Evolutionary conservation across 2,329 filamentous ascomycete genomes (phyloP).

Genomic region (Hypoxylon sp.): DNA sequence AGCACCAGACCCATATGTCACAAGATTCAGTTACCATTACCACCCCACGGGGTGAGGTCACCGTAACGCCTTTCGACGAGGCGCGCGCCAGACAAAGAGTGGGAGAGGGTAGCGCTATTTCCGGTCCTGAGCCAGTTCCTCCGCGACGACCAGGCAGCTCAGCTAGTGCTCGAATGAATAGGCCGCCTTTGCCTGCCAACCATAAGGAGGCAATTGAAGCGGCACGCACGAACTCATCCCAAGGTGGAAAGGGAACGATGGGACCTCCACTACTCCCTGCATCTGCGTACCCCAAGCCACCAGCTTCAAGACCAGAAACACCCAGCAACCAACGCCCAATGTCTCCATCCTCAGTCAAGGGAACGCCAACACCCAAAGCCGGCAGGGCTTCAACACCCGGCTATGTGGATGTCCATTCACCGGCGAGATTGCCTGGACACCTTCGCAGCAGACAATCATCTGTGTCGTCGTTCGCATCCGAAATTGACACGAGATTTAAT

Average conservation of each 20-base stretch:
- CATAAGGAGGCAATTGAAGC: constrained; percentile 89
- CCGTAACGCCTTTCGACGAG: constrained; percentile 48
- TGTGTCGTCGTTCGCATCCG: constrained; percentile 94
- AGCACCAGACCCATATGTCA: constrained; percentile 60
- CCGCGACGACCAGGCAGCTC: constrained; percentile 77
- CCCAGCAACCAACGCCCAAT: constrained; percentile 64
- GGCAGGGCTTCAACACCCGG: constrained; percentile 60
- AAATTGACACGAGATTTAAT: constrained; percentile 92
- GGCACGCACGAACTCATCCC: constrained; percentile 71
- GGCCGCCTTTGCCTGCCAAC: constrained; percentile 83
- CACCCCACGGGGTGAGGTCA: constrained; percentile 36
- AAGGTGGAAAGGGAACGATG: constrained; percentile 71
- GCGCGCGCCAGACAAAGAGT: constrained; percentile 55
- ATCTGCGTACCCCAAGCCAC: constrained; percentile 69
- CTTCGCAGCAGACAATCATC: constrained; percentile 78
- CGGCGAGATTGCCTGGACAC: constrained; percentile 55
- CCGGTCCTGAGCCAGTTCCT: constrained; percentile 54
- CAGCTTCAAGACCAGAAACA: constrained; percentile 68
- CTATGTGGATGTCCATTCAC: constrained; percentile 62
- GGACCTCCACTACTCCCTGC: constrained; percentile 87
- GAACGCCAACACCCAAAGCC: constrained; percentile 70
- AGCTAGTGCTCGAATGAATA: constrained; percentile 69
- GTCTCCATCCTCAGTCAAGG: constrained; percentile 64
- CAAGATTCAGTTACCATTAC: constrained; percentile 44
- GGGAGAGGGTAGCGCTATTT: constrained; percentile 54